Evolutionary conservation across 1,139 yeast species (phyloP).

Genomic region (Saccharomyces hybrid): DNA sequence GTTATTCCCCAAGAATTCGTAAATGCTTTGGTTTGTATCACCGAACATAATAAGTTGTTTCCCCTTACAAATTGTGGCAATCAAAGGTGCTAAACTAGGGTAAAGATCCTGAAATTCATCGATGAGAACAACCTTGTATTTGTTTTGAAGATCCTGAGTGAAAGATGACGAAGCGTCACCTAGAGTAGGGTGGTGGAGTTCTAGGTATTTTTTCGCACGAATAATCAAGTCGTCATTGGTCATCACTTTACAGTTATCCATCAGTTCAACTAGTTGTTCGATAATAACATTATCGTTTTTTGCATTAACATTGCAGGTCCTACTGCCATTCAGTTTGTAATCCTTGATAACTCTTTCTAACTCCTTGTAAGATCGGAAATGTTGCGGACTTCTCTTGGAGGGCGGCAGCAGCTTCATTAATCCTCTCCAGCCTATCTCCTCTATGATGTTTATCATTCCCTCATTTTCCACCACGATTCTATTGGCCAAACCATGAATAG

Average conservation of each 20-base stretch:
- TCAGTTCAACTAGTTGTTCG: conserved; percentile 25
- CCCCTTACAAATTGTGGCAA: conserved; percentile 34
- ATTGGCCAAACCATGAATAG: conserved; percentile 60
- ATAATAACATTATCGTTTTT: conserved; percentile 7
- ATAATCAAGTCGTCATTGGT: conserved; percentile 38
- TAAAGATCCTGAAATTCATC: conserved; percentile 77
- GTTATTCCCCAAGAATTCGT: conserved; percentile 53
- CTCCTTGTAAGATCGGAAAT: conserved; percentile 13
- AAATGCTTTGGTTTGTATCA: conserved; percentile 66
- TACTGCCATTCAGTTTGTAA: conserved; percentile 24
- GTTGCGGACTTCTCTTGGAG: conserved; percentile 18
- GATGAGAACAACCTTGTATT: conserved; percentile 42
- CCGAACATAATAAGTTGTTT: conserved; percentile 64
- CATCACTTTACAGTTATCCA: conserved; percentile 33
- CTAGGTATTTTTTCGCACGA: conserved; percentile 28
- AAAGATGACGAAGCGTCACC: conserved; percentile 8
- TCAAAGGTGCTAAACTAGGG: conserved; percentile 41
- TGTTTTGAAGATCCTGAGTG: conserved; percentile 12
- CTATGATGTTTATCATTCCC: conserved; percentile 36
- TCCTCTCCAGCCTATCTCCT: conserved; percentile 46
- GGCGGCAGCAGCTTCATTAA: conserved; percentile 27
- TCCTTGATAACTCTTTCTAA: conserved; percentile 34
- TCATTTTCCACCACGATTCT: conserved; percentile 40
- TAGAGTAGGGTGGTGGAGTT: background rate
- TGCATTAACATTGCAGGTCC: conserved; percentile 6